Conservation (phyloP, 2,329 filamentous ascomycete genomes). For the Akanthomyces lecanii region DNA sequence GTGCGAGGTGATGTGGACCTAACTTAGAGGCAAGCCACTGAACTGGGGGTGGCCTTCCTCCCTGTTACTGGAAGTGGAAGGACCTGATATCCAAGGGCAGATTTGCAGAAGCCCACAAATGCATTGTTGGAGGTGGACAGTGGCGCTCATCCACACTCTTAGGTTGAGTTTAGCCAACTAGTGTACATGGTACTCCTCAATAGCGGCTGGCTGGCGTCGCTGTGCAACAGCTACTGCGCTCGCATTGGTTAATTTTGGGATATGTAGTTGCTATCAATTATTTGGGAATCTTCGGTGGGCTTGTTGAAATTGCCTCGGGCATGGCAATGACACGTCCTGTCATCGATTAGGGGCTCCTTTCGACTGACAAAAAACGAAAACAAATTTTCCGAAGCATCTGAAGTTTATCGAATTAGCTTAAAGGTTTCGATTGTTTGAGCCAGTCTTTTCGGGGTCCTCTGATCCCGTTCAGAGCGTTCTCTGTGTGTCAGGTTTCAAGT, state of each 20-base stretch:
- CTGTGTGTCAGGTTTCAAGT: conserved; percentile 4
- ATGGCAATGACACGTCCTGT: neutral
- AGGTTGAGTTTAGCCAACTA: neutral
- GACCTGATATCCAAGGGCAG: neutral
- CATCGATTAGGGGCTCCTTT: neutral
- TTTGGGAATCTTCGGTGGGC: no score
- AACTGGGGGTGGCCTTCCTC: neutral
- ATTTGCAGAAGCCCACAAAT: neutral
- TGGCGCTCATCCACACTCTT: conserved; percentile 5
- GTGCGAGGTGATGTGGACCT: conserved; percentile 5
- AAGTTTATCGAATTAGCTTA: neutral
- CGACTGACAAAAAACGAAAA: neutral
- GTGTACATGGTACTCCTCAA: neutral
- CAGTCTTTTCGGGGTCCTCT: neutral
- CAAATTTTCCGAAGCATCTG: neutral
- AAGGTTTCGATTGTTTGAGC: neutral
- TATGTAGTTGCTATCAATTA: neutral
- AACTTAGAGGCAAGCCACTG: conserved; percentile 1
- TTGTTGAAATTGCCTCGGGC: neutral
- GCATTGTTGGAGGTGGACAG: neutral
- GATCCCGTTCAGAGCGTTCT: neutral
- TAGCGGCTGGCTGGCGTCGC: neutral
- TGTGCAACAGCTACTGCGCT: neutral
- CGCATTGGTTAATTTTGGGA: neutral
- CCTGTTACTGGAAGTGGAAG: neutral